Evolutionary conservation across 2,329 filamentous ascomycete genomes (phyloP).

Genomic region (Nothomitra cinnamomea): DNA sequence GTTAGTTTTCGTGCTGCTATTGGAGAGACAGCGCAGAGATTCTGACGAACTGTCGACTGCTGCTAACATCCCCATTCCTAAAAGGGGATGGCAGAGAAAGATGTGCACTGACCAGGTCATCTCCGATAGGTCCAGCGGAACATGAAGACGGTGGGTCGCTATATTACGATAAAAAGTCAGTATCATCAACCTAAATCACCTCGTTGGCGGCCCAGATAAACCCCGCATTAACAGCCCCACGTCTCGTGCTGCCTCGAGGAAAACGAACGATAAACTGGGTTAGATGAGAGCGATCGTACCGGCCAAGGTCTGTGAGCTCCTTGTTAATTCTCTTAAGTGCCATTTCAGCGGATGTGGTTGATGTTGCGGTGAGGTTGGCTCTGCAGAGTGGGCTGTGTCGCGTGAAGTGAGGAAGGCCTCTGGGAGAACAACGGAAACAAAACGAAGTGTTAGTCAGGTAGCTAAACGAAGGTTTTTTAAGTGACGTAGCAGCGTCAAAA

Average conservation of each 20-base stretch:
- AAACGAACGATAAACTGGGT: neutral
- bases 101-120: conserved; percentile 75
- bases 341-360: conserved; percentile 32
- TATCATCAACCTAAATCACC: conserved; percentile 9
- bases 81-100: conserved; percentile 15
- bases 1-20: conserved; percentile 15
- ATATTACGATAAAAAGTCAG: conserved; percentile 7
- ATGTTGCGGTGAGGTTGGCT: conserved; percentile 1
- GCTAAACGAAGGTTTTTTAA: neutral
- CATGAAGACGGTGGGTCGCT: conserved; percentile 98
- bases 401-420: conserved; percentile 13
- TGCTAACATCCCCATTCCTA: neutral
- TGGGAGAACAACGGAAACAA: conserved; percentile 12
- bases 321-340: conserved; percentile 91
- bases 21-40: neutral
- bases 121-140: conserved; percentile 90
- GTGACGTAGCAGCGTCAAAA: neutral
- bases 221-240: conserved; percentile 5
- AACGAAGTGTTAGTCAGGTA: conserved; percentile 7
- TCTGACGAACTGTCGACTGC: neutral
- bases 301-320: conserved; percentile 78
- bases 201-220: neutral
- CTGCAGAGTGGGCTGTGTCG: neutral
- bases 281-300: conserved; percentile 34
- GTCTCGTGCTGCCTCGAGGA: neutral